Conservation (phyloP, 2,329 filamentous ascomycete genomes). For the Fusarium sp. region DNA sequence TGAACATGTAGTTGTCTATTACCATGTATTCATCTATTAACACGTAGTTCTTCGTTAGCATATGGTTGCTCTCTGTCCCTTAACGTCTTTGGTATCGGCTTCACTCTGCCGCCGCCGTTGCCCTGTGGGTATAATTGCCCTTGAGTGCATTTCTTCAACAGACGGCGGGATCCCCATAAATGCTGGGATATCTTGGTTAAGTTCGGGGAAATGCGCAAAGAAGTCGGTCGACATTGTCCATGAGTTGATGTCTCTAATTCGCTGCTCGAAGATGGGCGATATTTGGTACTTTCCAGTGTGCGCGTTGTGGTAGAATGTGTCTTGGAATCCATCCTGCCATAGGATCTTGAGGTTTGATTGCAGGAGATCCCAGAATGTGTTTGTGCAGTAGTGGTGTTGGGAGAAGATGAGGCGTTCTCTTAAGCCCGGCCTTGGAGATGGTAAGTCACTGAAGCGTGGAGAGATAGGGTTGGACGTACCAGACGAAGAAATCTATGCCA, state of each 20-base stretch:
- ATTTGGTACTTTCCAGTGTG: constrained; percentile 46
- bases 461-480: constrained; percentile 30
- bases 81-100: background rate
- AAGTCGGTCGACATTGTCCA: constrained; percentile 51
- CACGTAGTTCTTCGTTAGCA: background rate
- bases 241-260: constrained; percentile 47
- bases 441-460: background rate
- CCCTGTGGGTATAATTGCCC: background rate
- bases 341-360: constrained; percentile 40
- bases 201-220: constrained; percentile 47
- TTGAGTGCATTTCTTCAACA: background rate
- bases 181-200: constrained; percentile 51
- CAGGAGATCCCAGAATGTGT: constrained; percentile 50
- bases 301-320: constrained; percentile 46
- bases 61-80: constrained; percentile 16
- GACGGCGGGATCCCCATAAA: constrained; percentile 13
- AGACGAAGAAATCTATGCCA: constrained; percentile 52
- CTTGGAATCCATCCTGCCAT: constrained; percentile 47
- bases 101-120: constrained; percentile 1
- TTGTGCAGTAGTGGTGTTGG: constrained; percentile 51
- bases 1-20: background rate
- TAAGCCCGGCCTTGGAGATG: constrained; percentile 45
- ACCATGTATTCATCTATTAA: too few relatives aligned
- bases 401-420: constrained; percentile 50
- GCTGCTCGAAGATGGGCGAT: constrained; percentile 45